A percentile compares a stretch with the other conserved stretches of the same genome.
These are phyloP conservation scores for Colletotrichum gloeosporioides DNA, from an alignment of 2,329 filamentous ascomycete species.

Conservation along the genomic window DNA sequence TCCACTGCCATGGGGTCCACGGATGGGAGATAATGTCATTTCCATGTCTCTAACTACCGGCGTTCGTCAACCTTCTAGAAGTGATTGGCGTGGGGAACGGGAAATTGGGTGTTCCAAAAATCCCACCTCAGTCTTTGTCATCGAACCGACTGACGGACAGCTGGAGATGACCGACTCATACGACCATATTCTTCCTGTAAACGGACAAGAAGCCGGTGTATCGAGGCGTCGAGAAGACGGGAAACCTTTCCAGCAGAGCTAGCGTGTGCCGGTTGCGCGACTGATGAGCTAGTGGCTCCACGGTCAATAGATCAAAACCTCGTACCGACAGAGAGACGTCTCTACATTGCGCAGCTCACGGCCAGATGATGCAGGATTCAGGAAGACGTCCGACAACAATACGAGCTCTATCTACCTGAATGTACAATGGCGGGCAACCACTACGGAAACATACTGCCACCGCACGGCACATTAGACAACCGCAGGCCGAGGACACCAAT, in stretches of 20 bases:
- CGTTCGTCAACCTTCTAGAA: conserved; percentile 23
- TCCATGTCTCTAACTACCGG: conserved; percentile 20
- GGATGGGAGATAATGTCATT: conserved; percentile 23
- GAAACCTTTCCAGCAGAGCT: not conserved
- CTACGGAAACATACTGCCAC: not conserved
- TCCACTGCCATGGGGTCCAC: conserved; percentile 5
- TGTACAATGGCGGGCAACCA: not conserved
- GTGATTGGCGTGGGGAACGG: conserved; percentile 21
- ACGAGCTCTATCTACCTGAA: conserved; percentile 6
- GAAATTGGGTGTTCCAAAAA: conserved; percentile 19
- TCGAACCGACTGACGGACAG: not conserved
- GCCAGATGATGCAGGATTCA: not conserved
- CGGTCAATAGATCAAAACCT: conserved; percentile 3
- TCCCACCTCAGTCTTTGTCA: not conserved
- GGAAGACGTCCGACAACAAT: conserved; percentile 8
- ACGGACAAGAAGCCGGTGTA: not conserved
- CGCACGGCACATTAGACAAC: not conserved
- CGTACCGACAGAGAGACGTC: not conserved
- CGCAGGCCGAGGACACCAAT: not conserved
- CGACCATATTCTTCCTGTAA: not conserved
- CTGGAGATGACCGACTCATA: conserved; percentile 1
- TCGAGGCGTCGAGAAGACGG: not conserved
- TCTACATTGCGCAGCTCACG: not conserved
- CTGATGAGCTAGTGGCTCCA: conserved; percentile 1
- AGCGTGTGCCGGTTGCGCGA: not conserved